phyloP scores from a whole-genome alignment of 2,329 filamentous ascomycete genomes.

The Trichoderma asperellum region DNA sequence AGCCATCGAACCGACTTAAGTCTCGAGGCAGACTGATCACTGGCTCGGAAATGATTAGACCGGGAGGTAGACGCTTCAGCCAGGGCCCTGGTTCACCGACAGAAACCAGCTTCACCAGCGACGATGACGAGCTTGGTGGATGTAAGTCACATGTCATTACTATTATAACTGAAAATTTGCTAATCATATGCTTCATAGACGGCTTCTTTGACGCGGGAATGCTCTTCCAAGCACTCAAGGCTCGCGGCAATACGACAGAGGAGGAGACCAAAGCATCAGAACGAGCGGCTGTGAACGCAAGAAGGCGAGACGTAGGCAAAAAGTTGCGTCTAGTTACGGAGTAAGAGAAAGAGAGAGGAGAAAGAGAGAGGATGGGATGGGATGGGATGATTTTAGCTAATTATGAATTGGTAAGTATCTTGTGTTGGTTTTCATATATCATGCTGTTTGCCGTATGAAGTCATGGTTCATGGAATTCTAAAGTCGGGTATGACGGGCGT shows the following conservation, averaged over 20 bases:
- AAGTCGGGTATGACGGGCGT: background rate
- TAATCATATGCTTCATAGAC: constrained; percentile 60
- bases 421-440: background rate
- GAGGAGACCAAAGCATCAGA: constrained; percentile 60
- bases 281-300: constrained; percentile 60
- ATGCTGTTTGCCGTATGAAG: background rate
- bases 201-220: constrained; percentile 98
- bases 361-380: no score
- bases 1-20: constrained; percentile 60
- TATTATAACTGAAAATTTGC: constrained; percentile 29
- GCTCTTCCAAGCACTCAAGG: constrained; percentile 85
- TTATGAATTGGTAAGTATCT: background rate
- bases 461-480: background rate
- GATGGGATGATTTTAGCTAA: background rate
- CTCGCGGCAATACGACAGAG: constrained; percentile 61
- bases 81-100: constrained; percentile 62
- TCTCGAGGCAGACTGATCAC: constrained; percentile 74
- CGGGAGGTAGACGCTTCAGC: constrained; percentile 41
- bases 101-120: constrained; percentile 71
- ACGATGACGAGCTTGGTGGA: constrained; percentile 87
- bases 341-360: background rate
- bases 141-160: constrained; percentile 67
- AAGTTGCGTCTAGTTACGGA: constrained; percentile 57
- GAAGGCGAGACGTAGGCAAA: constrained; percentile 72
- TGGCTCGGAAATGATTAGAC: constrained; percentile 52